Percentiles rank a stretch among this genome's conserved stretches.
Conservation (phyloP, 2,329 filamentous ascomycete genomes). For the Diatrype stigma region DNA sequence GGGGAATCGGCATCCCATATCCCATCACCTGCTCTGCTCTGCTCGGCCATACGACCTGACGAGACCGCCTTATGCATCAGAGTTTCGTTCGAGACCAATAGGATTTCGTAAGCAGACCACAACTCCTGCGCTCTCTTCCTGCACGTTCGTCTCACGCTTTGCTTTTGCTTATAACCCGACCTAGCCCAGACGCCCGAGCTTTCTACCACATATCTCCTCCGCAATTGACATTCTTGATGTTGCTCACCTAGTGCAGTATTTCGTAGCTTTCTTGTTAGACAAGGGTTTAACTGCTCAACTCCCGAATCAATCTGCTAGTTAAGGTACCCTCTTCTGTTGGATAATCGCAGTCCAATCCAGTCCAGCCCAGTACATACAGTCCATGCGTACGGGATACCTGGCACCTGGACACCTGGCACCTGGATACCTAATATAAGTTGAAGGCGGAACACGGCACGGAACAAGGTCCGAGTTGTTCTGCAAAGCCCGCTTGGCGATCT, state of each 20-base stretch:
- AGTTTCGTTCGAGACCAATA: neutral
- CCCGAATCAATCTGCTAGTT: neutral
- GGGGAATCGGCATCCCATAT: neutral
- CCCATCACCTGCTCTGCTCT: neutral
- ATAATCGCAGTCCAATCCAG: too few species aligned
- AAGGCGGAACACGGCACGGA: neutral
- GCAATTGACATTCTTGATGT: too few species aligned
- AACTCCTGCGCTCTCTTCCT: neutral
- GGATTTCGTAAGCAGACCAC: neutral
- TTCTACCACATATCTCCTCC: neutral
- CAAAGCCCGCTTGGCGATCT: neutral
- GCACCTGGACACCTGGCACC: too few species aligned
- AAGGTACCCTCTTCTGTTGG: neutral
- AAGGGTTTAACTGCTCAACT: neutral
- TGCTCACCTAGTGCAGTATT: too few species aligned
- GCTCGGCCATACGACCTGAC: neutral
- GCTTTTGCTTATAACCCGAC: neutral
- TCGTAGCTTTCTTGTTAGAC: too few species aligned
- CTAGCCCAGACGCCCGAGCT: neutral
- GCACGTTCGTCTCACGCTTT: neutral
- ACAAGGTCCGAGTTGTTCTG: neutral
- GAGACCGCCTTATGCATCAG: neutral
- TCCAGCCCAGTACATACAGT: neutral
- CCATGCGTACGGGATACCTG: neutral
- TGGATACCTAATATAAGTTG: neutral